phyloP scores from a whole-genome alignment of 164 flowering plant species.

The Aristolochia californica region DNA sequence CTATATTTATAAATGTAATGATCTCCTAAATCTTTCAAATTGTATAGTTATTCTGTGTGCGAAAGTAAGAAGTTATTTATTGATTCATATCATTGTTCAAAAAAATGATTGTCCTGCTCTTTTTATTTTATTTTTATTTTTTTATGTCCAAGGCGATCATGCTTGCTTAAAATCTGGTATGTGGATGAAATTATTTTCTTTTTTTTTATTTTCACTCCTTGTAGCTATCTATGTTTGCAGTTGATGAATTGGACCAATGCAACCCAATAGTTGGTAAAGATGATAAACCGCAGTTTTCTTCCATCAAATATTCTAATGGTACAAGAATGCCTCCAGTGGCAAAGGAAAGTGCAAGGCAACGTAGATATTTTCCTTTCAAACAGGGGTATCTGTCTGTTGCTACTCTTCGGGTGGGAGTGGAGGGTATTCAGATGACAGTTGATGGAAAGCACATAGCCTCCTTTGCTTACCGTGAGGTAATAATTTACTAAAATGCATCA shows the following conservation, averaged over 20 bases:
- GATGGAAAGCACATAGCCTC: slow-evolving; percentile 96
- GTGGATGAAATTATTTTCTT: neutral
- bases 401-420: slow-evolving; percentile 82
- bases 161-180: too few species aligned
- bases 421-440: slow-evolving; percentile 95
- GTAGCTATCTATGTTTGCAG: slow-evolving; percentile 25
- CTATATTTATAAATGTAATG: neutral
- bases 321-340: slow-evolving; percentile 22
- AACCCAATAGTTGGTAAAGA: slow-evolving; percentile 64
- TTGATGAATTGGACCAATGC: slow-evolving; percentile 85
- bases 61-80: too few species aligned
- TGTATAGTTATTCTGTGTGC: too few species aligned
- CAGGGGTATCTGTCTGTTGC: slow-evolving; percentile 76
- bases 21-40: neutral
- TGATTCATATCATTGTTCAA: too few species aligned
- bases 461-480: slow-evolving; percentile 86
- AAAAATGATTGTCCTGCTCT: too few species aligned
- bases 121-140: too few species aligned
- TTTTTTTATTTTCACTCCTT: neutral
- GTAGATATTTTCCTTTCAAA: slow-evolving; percentile 76
- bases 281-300: slow-evolving; percentile 15
- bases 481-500: neutral
- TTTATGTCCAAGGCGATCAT: too few species aligned
- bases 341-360: slow-evolving; percentile 31
- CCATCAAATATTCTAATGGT: slow-evolving; percentile 24